A percentile compares a stretch with the other conserved stretches of the same genome.
Conservation (phyloP, 768 basidiomycete genomes). For the Tephrocybe sp. region DNA sequence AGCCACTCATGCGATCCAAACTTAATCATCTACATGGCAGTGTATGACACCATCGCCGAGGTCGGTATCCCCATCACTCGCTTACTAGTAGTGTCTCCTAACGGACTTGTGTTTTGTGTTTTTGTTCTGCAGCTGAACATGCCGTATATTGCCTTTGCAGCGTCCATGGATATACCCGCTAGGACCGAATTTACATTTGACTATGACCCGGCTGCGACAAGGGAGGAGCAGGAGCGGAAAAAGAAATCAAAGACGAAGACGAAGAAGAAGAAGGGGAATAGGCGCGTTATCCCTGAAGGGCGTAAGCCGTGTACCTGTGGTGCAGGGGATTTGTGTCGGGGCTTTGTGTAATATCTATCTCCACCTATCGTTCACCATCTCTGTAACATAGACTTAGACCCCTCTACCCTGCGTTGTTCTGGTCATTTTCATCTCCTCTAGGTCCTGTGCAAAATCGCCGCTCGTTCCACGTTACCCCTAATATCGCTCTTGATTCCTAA, state of each 20-base stretch:
- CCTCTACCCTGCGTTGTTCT: no score
- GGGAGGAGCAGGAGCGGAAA: conserved; percentile 2
- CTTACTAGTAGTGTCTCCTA: neutral
- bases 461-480: no score
- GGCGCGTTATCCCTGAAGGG: conserved; percentile 30
- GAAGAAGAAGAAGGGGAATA: conserved; percentile 21
- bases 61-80: conserved; percentile 30
- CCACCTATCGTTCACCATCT: no score
- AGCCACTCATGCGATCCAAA: conserved; percentile 74
- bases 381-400: no score
- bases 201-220: conserved; percentile 51
- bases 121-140: conserved; percentile 45
- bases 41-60: conserved; percentile 61
- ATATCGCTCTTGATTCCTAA: no score
- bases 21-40: conserved; percentile 52
- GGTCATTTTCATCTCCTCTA: no score
- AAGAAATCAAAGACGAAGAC: conserved; percentile 22
- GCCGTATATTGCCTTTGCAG: conserved; percentile 64
- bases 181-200: conserved; percentile 63
- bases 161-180: conserved; percentile 45
- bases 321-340: conserved; percentile 16
- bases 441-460: no score
- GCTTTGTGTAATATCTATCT: conserved; percentile 24
- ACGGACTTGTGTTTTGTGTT: neutral
- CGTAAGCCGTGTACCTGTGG: conserved; percentile 38